Evolutionary conservation across 441 rosid species (phyloP).

Genomic region (Aquilaria agallochum): DNA sequence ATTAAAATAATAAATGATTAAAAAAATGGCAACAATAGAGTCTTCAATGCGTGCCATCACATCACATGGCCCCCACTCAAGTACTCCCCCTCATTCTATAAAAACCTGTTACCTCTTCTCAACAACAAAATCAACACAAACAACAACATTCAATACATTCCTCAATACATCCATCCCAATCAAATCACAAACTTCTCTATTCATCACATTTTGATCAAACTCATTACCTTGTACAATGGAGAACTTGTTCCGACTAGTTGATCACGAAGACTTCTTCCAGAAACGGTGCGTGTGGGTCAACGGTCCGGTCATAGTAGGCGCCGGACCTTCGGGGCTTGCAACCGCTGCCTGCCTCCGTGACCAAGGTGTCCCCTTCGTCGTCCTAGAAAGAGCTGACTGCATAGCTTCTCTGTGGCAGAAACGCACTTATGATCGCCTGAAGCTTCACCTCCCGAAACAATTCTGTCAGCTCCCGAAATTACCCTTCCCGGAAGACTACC

Average conservation of each 20-base stretch:
- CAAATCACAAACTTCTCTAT: too few relatives aligned
- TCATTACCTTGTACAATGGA: slow-evolving; percentile 25
- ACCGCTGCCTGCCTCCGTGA: slow-evolving; percentile 64
- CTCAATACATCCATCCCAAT: too few relatives aligned
- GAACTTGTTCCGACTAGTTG: slow-evolving; percentile 35
- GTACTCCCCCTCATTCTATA: too few relatives aligned
- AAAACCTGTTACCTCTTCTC: too few relatives aligned
- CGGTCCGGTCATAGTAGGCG: slow-evolving; percentile 68
- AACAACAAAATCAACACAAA: too few relatives aligned
- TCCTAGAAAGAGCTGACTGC: slow-evolving; percentile 58
- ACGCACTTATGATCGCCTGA: slow-evolving; percentile 61
- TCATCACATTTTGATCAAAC: slow-evolving; percentile 3
- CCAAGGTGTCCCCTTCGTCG: slow-evolving; percentile 51
- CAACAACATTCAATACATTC: too few relatives aligned
- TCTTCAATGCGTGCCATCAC: too few relatives aligned
- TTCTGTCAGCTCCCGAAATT: slow-evolving; percentile 65
- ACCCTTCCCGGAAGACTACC: slow-evolving; percentile 62
- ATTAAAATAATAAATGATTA: too few relatives aligned
- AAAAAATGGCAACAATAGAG: too few relatives aligned
- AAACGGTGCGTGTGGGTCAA: slow-evolving; percentile 52
- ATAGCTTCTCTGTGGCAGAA: slow-evolving; percentile 70
- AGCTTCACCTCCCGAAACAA: slow-evolving; percentile 61
- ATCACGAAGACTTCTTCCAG: slow-evolving; percentile 34
- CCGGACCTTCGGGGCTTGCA: slow-evolving; percentile 68
- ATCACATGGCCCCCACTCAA: too few relatives aligned